phyloP scores from a whole-genome alignment of 202 grass and related monocot species.

The Bolboschoenoplectus hybrid region DNA sequence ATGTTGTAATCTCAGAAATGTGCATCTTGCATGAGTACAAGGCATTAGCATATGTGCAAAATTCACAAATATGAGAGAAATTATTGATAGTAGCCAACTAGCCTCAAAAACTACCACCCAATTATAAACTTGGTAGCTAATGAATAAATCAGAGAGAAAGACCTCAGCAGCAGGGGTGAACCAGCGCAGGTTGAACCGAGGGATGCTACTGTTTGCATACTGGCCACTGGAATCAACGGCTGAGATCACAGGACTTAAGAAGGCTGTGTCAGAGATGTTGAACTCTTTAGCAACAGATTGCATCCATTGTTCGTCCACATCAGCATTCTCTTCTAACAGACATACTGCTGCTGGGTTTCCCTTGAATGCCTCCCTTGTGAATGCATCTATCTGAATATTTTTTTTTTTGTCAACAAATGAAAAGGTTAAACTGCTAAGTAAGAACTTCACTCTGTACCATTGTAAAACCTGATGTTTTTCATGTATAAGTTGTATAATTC shows the following conservation, averaged over 20 bases:
- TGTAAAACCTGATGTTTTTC: no score
- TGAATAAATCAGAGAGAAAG: slow-evolving; percentile 50
- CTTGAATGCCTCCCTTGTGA: slow-evolving; percentile 50
- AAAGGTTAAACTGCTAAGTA: no score
- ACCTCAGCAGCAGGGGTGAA: slow-evolving; percentile 50
- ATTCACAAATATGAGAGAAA: no score
- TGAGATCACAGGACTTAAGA: slow-evolving; percentile 35
- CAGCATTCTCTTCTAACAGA: slow-evolving; percentile 40
- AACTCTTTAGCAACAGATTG: slow-evolving; percentile 55
- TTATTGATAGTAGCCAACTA: no score
- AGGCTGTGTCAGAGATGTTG: slow-evolving; percentile 48
- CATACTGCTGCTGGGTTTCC: slow-evolving; percentile 60
- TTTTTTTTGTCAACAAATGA: no score
- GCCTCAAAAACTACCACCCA: not conserved
- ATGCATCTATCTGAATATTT: slow-evolving; percentile 50
- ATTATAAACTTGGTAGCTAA: not conserved
- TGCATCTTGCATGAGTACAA: no score
- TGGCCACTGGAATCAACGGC: not conserved
- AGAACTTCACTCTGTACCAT: no score
- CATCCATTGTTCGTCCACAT: slow-evolving; percentile 48
- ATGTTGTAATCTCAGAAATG: no score
- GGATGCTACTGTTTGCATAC: not conserved
- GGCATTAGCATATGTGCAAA: no score
- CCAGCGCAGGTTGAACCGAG: slow-evolving; percentile 55
- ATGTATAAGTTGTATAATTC: no score